phyloP scores from a whole-genome alignment of 306 rosid genomes.

The Prunus salicina region DNA sequence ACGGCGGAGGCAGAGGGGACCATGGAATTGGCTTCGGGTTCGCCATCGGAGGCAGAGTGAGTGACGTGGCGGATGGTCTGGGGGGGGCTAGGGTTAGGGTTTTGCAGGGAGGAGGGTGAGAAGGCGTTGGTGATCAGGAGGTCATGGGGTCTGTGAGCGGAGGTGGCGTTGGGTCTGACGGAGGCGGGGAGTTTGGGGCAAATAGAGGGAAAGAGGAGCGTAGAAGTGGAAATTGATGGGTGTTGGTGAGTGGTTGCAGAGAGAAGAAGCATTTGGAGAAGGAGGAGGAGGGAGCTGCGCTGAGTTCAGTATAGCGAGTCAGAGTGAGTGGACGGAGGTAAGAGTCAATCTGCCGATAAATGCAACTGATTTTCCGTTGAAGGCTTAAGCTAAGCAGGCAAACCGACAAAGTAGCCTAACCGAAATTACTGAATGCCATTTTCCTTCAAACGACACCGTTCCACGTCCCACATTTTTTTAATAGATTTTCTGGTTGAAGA shows the following conservation, averaged over 20 bases:
- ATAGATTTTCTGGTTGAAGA: background rate
- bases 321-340: slow-evolving; percentile 15
- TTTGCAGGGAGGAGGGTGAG: slow-evolving; percentile 40
- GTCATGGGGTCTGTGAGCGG: slow-evolving; percentile 11
- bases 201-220: slow-evolving; percentile 13
- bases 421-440: background rate
- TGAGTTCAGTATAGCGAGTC: background rate
- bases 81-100: slow-evolving; percentile 38
- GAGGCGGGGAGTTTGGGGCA: slow-evolving; percentile 24
- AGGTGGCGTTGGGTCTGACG: slow-evolving; percentile 3
- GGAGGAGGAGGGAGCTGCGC: background rate
- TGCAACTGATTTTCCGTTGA: background rate
- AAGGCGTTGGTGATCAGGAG: slow-evolving; percentile 7
- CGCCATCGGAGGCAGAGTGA: slow-evolving; percentile 31
- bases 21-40: slow-evolving; percentile 21
- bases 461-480: background rate
- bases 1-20: slow-evolving; percentile 74
- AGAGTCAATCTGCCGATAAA: slow-evolving; percentile 4
- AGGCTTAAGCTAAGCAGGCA: background rate
- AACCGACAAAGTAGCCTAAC: background rate
- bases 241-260: slow-evolving; percentile 33
- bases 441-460: background rate
- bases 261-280: slow-evolving; percentile 42
- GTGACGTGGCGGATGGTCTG: slow-evolving; percentile 38
- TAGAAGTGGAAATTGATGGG: slow-evolving; percentile 20